Evolutionary conservation across 129 eudicot species (phyloP).

Genomic region (Lactuca saligna): DNA sequence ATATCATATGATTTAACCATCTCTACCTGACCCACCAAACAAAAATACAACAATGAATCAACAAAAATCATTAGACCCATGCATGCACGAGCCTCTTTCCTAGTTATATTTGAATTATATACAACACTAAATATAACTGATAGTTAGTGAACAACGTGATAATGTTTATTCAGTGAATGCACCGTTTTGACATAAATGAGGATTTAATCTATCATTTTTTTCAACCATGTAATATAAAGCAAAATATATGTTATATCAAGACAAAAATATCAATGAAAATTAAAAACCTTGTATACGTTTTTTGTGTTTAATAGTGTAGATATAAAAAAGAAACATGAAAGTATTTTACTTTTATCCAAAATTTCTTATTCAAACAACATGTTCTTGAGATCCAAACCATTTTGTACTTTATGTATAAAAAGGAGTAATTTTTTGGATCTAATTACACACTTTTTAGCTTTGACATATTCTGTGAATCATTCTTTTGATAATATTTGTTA

Average conservation of each 20-base stretch:
- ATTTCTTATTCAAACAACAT: constrained; percentile 1
- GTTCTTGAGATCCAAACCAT: constrained; percentile 20
- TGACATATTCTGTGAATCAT: too few species aligned
- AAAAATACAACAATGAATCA: too few species aligned
- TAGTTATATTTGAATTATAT: too few species aligned
- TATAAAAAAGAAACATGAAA: not conserved
- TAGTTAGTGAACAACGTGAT: not conserved
- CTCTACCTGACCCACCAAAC: too few species aligned
- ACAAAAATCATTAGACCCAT: too few species aligned
- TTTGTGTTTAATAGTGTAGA: not conserved
- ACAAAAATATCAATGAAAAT: not conserved
- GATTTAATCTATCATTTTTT: too few species aligned
- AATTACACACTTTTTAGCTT: constrained; percentile 11
- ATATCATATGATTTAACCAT: too few species aligned
- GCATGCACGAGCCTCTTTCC: too few species aligned
- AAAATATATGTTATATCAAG: too few species aligned
- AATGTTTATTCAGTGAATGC: not conserved
- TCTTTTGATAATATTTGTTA: not conserved
- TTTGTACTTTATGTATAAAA: constrained; percentile 16
- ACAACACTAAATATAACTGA: too few species aligned
- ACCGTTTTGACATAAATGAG: not conserved
- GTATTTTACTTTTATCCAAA: not conserved
- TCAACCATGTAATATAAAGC: not conserved
- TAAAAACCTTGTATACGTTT: not conserved
- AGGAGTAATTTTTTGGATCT: constrained; percentile 25